phyloP scores from a whole-genome alignment of 176 grass and related monocot genomes.

The Chrysopogon serrulatus region DNA sequence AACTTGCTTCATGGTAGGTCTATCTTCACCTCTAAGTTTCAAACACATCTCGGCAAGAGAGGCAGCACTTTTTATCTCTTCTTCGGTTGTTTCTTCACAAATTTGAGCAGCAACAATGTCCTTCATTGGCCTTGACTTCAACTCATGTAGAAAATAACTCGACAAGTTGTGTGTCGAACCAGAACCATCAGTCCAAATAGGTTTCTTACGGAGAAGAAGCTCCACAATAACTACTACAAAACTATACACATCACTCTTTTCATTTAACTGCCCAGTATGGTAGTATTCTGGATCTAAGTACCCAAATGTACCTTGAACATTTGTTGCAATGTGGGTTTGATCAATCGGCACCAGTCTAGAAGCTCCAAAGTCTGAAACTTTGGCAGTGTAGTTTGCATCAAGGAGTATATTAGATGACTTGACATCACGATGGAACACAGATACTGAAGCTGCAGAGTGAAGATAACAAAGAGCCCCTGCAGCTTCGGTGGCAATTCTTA shows the following conservation, averaged over 20 bases:
- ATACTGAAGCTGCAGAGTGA: constrained; percentile 12
- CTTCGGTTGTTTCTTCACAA: neutral
- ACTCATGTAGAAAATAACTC: neutral
- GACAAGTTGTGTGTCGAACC: neutral
- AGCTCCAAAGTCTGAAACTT: constrained; percentile 41
- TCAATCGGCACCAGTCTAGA: constrained; percentile 27
- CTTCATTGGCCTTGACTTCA: neutral
- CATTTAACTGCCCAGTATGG: constrained; percentile 14
- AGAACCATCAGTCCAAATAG: neutral
- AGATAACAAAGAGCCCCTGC: constrained; percentile 22
- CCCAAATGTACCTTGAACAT: constrained; percentile 30
- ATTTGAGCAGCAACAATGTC: neutral
- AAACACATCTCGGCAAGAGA: neutral
- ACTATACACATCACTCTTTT: constrained; percentile 39
- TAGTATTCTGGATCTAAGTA: constrained; percentile 40
- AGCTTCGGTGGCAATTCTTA: constrained; percentile 14
- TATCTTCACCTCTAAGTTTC: neutral
- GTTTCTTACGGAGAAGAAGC: neutral
- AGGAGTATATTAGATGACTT: constrained; percentile 29
- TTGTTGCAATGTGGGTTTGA: constrained; percentile 19
- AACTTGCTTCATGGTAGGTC: constrained; percentile 1
- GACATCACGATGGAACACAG: constrained; percentile 35
- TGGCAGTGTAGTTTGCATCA: constrained; percentile 5
- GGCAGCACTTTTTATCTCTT: neutral
- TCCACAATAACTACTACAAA: constrained; percentile 34